Conservation (phyloP, 345 rosid genomes). For the Ricinus communis region DNA sequence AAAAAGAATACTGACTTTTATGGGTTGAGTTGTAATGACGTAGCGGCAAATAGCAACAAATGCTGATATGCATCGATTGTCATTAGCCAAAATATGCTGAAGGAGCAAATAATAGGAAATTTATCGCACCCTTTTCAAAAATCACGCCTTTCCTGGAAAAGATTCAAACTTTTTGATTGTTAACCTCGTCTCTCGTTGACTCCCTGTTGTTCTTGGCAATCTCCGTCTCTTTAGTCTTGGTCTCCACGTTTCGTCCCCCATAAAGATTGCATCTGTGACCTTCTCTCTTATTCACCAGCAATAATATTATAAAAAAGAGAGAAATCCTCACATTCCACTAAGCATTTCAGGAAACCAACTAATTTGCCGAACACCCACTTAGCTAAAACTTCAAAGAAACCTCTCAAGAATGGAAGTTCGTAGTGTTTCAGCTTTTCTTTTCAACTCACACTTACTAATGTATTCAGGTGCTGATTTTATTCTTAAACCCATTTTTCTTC, state of each 20-base stretch:
- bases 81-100: no score
- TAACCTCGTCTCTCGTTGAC: not conserved
- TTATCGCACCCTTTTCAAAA: no score
- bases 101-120: no score
- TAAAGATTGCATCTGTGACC: constrained; percentile 18
- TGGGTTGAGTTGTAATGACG: no score
- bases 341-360: not conserved
- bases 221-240: constrained; percentile 27
- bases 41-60: no score
- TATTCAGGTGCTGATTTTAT: constrained; percentile 33
- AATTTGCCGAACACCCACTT: not conserved
- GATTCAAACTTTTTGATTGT: not conserved
- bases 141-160: constrained; percentile 1
- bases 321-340: not conserved
- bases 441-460: constrained; percentile 26
- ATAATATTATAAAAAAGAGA: not conserved
- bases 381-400: constrained; percentile 2
- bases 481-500: constrained; percentile 38
- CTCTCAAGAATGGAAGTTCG: constrained; percentile 30
- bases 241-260: constrained; percentile 22
- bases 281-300: not conserved
- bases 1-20: no score
- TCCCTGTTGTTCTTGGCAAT: not conserved
- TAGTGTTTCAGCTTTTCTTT: constrained; percentile 22
- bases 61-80: no score